Evolutionary conservation across 2,329 filamentous ascomycete genomes (phyloP), one percentile per base, ranked within the genome.

Genomic region (Penicillium sp.): DNA sequence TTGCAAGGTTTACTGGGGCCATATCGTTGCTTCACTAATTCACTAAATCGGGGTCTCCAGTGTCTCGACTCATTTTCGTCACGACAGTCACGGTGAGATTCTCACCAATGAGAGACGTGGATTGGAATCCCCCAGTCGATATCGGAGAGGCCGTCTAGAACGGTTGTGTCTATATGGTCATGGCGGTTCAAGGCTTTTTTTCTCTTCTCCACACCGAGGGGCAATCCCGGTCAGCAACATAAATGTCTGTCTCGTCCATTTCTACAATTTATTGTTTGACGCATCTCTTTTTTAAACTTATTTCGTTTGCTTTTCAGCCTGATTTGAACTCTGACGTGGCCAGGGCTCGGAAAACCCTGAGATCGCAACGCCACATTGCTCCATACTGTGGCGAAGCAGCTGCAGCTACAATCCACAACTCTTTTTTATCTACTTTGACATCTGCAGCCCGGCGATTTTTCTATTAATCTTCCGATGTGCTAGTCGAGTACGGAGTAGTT

Each of bases 321-420:
- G 42, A 31, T 50, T 49, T 41, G 42, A 56, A 54, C 59, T 66
- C 67, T 72, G 71, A 73, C 70, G 69, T 73, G 71, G 62, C 55
- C 59, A 52, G 53, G 53, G 55, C 57, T 57, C 55, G 50, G 53
- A 56, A 62, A 60, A 54, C 51, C 50, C 48, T 54, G 50, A 45
- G 45, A 46, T 34, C 27, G 16, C 13, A 39, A 51, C 54, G 61
- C 62, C 61, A 64, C 60, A 62, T 51, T 58, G 57, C 64, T 18
- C 18, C 18, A 18, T 66, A 62, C 62, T 21, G 38, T 40, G 38
- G 38, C 38, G 72, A 67, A 74, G 72, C 63, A 59, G 56, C 58
- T 72, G 68, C 68, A 69, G 67, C 53, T 61, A 50, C 48, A 18
- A 63, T 60, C 61, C 50, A 61, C 58, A 55, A 39, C 10, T n/a